Evolutionary conservation across 768 basidiomycete genomes (phyloP).

Genomic region (Leccinum sublutescens): DNA sequence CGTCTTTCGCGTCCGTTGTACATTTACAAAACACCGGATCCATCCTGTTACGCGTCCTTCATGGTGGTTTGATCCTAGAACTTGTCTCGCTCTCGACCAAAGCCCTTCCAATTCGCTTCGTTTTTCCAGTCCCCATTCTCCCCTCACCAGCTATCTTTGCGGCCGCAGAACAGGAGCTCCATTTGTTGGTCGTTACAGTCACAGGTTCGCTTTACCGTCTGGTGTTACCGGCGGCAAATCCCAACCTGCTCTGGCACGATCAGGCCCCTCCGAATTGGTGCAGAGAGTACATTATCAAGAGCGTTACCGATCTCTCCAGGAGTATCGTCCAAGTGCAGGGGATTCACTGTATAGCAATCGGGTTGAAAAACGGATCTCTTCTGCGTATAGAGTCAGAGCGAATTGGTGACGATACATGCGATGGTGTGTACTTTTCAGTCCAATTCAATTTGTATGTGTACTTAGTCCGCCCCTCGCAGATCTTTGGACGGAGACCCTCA

Average conservation of each 20-base stretch:
- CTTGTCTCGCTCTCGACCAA: slow-evolving; percentile 69
- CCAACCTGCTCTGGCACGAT: slow-evolving; percentile 56
- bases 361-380: slow-evolving; percentile 58
- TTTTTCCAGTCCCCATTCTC: slow-evolving; percentile 70
- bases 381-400: slow-evolving; percentile 68
- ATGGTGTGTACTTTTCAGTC: slow-evolving; percentile 47
- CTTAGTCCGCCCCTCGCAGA: slow-evolving; percentile 41
- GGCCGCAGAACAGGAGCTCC: slow-evolving; percentile 47
- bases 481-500: slow-evolving; percentile 66
- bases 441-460: background rate
- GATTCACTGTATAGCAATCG: slow-evolving; percentile 62
- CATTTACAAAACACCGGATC: slow-evolving; percentile 58
- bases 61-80: slow-evolving; percentile 72
- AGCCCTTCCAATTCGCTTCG: slow-evolving; percentile 67
- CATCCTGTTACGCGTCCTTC: slow-evolving; percentile 71
- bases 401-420: slow-evolving; percentile 49
- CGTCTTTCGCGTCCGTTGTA: slow-evolving; percentile 58
- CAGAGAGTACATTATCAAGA: slow-evolving; percentile 66
- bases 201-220: slow-evolving; percentile 73
- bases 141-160: slow-evolving; percentile 65
- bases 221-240: slow-evolving; percentile 56
- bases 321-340: slow-evolving; percentile 67
- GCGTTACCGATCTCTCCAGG: slow-evolving; percentile 40
- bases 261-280: slow-evolving; percentile 55
- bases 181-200: slow-evolving; percentile 67